Conservation (phyloP, 2,329 filamentous ascomycete species). For the Dactylellina haptotyla region DNA sequence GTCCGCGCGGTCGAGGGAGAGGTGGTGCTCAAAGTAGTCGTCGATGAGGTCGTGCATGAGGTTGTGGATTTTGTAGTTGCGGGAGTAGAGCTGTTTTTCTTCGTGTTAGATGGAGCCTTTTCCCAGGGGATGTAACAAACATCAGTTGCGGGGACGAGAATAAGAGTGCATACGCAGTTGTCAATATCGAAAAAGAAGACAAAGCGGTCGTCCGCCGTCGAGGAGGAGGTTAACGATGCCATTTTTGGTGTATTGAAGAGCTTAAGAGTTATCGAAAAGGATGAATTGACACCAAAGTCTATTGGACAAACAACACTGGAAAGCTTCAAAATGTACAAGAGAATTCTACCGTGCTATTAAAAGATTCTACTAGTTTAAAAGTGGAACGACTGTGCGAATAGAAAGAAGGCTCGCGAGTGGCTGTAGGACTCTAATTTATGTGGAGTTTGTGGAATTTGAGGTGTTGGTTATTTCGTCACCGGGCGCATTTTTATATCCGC, state of each 20-base stretch:
- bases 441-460: conserved; percentile 23
- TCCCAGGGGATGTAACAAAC: conserved; percentile 10
- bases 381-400: not conserved
- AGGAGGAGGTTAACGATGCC: conserved; percentile 29
- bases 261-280: no score
- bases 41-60: conserved; percentile 85
- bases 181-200: conserved; percentile 92
- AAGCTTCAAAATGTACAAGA: no score
- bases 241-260: conserved; percentile 6
- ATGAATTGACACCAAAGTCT: no score
- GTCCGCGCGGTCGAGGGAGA: conserved; percentile 74
- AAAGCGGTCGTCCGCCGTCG: conserved; percentile 62
- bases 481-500: conserved; percentile 29
- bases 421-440: not conserved
- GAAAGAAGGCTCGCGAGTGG: not conserved
- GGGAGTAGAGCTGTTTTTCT: conserved; percentile 41
- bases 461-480: conserved; percentile 50
- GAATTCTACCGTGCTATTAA: no score
- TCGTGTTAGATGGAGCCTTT: not conserved
- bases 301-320: not conserved
- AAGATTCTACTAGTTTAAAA: no score
- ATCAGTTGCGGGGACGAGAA: conserved; percentile 69
- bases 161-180: conserved; percentile 75
- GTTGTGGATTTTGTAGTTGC: conserved; percentile 75
- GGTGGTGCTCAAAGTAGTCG: conserved; percentile 60